These are phyloP conservation scores for Multifurca ochricompacta DNA, from an alignment of 768 basidiomycete species.

Conservation along the genomic window DNA sequence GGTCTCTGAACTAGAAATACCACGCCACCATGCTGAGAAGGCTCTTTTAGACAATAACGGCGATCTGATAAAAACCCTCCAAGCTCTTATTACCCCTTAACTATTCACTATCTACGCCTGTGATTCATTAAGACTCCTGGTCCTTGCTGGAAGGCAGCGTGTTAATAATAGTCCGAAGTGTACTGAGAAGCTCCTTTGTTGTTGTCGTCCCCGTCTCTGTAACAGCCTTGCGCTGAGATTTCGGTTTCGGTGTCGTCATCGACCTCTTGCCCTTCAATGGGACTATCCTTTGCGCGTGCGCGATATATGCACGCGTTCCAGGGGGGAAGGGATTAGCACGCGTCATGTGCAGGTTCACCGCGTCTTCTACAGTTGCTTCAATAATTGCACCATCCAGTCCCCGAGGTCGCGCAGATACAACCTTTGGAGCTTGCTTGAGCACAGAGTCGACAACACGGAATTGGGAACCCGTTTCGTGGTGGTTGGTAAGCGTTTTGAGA, in stretches of 20 bases:
- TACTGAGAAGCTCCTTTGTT: slow-evolving; percentile 5
- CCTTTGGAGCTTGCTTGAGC: slow-evolving; percentile 33
- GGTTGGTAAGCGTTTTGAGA: slow-evolving; percentile 20
- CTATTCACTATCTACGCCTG: not conserved
- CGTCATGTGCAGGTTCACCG: slow-evolving; percentile 26
- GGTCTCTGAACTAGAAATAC: slow-evolving; percentile 60
- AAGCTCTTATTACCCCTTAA: slow-evolving; percentile 21
- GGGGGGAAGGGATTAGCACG: slow-evolving; percentile 39
- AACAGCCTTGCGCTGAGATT: not conserved
- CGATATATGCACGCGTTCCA: slow-evolving; percentile 44
- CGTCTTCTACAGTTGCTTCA: slow-evolving; percentile 27
- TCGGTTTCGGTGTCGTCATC: not conserved
- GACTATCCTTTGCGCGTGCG: not conserved
- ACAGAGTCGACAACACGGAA: slow-evolving; percentile 27
- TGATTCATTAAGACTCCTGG: not conserved
- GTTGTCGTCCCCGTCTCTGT: not conserved
- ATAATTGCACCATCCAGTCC: slow-evolving; percentile 34
- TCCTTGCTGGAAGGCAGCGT: not conserved
- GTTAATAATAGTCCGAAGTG: not conserved
- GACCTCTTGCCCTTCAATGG: not conserved
- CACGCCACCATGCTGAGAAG: slow-evolving; percentile 52
- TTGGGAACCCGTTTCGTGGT: slow-evolving; percentile 15
- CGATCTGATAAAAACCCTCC: slow-evolving; percentile 44
- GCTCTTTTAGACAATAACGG: slow-evolving; percentile 45
- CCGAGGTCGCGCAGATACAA: slow-evolving; percentile 24